Percentiles rank a stretch among this genome's conserved stretches.
These are phyloP conservation scores for Epichloe coenophiala DNA, from an alignment of 2,329 filamentous ascomycete genomes.

Conservation along the genomic window DNA sequence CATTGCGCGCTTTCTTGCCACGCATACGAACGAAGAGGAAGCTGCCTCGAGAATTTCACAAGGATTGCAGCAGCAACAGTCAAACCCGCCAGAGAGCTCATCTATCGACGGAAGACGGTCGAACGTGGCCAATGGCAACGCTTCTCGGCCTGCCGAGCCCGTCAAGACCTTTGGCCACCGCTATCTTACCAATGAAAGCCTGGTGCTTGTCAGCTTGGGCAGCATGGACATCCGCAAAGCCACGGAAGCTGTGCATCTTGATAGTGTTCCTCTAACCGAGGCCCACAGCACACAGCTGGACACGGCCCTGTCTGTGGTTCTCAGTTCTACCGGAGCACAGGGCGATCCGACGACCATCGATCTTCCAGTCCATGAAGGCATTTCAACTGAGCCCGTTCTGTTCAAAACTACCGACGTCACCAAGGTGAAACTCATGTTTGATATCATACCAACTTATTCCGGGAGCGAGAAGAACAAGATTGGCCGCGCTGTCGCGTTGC, in stretches of 20 bases:
- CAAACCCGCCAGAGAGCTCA: constrained; percentile 32
- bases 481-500: constrained; percentile 74
- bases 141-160: constrained; percentile 51
- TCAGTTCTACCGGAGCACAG: constrained; percentile 71
- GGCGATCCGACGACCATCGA: constrained; percentile 86
- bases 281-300: constrained; percentile 90
- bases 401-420: constrained; percentile 68
- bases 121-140: constrained; percentile 28
- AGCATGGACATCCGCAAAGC: constrained; percentile 88
- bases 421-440: constrained; percentile 83
- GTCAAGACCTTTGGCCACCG: constrained; percentile 94
- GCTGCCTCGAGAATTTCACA: constrained; percentile 12
- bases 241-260: constrained; percentile 68
- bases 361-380: constrained; percentile 84
- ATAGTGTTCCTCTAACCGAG: constrained; percentile 73
- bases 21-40: constrained; percentile 27
- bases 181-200: constrained; percentile 77
- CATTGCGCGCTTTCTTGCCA: constrained; percentile 58
- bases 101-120: constrained; percentile 50
- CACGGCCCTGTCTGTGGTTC: constrained; percentile 80
- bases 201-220: constrained; percentile 84
- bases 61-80: constrained; percentile 7
- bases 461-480: constrained; percentile 80
- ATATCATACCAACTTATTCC: constrained; percentile 90
- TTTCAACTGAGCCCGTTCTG: constrained; percentile 83